Evolutionary conservation across 768 basidiomycete genomes (phyloP).

Genomic region (Pleurotus giganteus): DNA sequence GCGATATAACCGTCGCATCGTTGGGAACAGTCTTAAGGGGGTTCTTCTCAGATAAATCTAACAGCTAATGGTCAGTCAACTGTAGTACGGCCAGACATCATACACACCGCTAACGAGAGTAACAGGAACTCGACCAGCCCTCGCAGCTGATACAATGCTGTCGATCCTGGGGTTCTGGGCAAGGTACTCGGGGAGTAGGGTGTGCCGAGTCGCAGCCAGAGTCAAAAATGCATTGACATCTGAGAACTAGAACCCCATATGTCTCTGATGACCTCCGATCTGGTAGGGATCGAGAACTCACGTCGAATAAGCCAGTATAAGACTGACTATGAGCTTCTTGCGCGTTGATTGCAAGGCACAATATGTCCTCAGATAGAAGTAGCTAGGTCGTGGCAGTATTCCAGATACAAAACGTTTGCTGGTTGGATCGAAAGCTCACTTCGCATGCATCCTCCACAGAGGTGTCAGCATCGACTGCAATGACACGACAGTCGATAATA

Average conservation of each 20-base stretch:
- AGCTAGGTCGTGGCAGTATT: slow-evolving; percentile 34
- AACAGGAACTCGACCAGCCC: slow-evolving; percentile 70
- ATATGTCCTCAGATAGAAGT: slow-evolving; percentile 58
- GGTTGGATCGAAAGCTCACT: slow-evolving; percentile 34
- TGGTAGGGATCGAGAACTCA: slow-evolving; percentile 31
- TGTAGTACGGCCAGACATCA: background rate
- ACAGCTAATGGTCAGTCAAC: background rate
- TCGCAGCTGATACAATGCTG: slow-evolving; percentile 73
- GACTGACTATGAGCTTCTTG: slow-evolving; percentile 22
- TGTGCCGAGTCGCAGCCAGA: slow-evolving; percentile 77
- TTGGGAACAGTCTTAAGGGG: slow-evolving; percentile 63
- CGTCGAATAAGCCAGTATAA: slow-evolving; percentile 71
- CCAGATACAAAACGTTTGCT: slow-evolving; percentile 3
- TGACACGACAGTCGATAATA: slow-evolving; percentile 66
- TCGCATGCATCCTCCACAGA: slow-evolving; percentile 85
- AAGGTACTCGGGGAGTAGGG: slow-evolving; percentile 58
- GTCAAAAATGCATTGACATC: slow-evolving; percentile 89
- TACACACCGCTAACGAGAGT: slow-evolving; percentile 73
- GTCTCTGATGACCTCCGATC: background rate
- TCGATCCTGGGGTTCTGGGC: slow-evolving; percentile 57
- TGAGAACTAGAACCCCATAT: slow-evolving; percentile 50
- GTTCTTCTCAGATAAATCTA: slow-evolving; percentile 87
- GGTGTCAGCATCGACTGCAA: slow-evolving; percentile 64
- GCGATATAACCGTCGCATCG: slow-evolving; percentile 59
- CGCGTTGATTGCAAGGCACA: slow-evolving; percentile 63